Conservation (phyloP, 1,139 yeast species). For the Citeromyces hawaiiensis region DNA sequence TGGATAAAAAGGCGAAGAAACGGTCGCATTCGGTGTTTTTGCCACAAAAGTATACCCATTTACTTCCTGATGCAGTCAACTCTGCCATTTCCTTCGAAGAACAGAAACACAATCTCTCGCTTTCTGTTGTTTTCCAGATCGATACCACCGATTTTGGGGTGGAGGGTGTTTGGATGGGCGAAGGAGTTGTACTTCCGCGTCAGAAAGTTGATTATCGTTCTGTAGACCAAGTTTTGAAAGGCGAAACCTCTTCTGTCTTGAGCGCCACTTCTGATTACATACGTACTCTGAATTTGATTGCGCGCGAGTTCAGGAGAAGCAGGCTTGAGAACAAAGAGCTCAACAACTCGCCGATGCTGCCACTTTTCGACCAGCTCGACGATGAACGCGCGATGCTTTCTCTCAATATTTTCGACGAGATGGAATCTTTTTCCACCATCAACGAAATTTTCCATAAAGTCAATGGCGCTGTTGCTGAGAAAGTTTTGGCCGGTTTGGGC, state of each 20-base stretch:
- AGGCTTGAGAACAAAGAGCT: constrained; percentile 41
- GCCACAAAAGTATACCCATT: constrained; percentile 63
- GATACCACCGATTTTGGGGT: constrained; percentile 65
- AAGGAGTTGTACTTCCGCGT: constrained; percentile 54
- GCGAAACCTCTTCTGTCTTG: constrained; percentile 17
- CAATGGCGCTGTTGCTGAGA: constrained; percentile 78
- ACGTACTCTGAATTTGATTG: constrained; percentile 48
- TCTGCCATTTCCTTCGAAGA: constrained; percentile 49
- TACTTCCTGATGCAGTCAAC: constrained; percentile 58
- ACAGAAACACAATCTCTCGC: constrained; percentile 47
- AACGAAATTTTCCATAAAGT: constrained; percentile 74
- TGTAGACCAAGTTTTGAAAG: constrained; percentile 33
- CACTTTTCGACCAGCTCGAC: constrained; percentile 69
- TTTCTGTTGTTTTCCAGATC: constrained; percentile 76
- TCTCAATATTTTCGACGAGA: constrained; percentile 60
- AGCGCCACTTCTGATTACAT: constrained; percentile 58
- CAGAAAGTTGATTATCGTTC: constrained; percentile 36
- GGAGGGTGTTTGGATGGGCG: constrained; percentile 68
- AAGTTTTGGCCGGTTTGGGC: constrained; percentile 63
- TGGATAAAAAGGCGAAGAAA: constrained; percentile 86
- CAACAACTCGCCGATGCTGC: constrained; percentile 40
- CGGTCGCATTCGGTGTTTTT: constrained; percentile 82
- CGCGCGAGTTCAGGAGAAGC: constrained; percentile 62
- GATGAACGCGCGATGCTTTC: constrained; percentile 68
- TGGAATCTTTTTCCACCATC: constrained; percentile 43